These are phyloP conservation scores for Trapa incisa DNA, from an alignment of 345 rosid species.

Conservation along the genomic window DNA sequence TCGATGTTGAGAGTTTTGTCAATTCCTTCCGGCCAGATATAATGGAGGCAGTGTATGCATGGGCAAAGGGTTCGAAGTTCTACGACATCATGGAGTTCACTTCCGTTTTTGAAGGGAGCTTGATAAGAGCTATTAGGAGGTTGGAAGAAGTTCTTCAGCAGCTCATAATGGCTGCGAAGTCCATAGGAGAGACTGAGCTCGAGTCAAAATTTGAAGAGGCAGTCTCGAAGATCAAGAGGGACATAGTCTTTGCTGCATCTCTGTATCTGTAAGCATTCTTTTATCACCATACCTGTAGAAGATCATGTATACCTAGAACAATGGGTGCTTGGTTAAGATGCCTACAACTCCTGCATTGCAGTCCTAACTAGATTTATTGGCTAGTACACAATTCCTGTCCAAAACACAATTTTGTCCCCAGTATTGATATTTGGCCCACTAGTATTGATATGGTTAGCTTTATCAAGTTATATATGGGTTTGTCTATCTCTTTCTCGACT, in stretches of 20 bases:
- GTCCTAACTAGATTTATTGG: no score
- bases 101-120: conserved; percentile 90
- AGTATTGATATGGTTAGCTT: no score
- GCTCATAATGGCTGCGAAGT: conserved; percentile 79
- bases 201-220: conserved; percentile 80
- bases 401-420: no score
- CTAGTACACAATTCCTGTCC: no score
- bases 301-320: no score
- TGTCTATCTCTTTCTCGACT: no score
- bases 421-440: no score
- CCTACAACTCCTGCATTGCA: no score
- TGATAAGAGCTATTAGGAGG: conserved; percentile 95
- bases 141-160: conserved; percentile 94
- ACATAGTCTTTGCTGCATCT: conserved; percentile 94
- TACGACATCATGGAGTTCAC: conserved; percentile 92
- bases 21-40: conserved; percentile 85
- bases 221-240: conserved; percentile 83
- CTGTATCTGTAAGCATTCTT: conserved; percentile 43
- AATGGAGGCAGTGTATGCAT: conserved; percentile 95
- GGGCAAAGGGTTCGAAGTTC: conserved; percentile 96
- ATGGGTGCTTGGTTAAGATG: no score
- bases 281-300: no score
- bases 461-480: no score
- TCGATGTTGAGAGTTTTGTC: conserved; percentile 69
- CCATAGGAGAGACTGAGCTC: conserved; percentile 79